phyloP scores from a whole-genome alignment of 129 eudicot species.

The Flaveria bidentis region DNA sequence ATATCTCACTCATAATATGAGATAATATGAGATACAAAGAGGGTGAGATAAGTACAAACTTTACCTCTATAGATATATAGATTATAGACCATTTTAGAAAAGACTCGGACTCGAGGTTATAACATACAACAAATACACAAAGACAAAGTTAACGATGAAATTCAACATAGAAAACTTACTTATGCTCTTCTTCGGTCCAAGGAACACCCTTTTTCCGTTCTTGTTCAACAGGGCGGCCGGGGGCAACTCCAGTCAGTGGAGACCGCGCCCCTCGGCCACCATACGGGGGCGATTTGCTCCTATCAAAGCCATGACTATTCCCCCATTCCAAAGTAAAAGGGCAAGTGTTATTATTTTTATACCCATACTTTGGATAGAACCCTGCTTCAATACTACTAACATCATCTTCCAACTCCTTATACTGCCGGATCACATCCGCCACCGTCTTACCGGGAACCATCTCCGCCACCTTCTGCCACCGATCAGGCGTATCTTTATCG shows the following conservation, averaged over 20 bases:
- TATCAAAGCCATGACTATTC: neutral
- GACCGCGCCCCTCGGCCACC: neutral
- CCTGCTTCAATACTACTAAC: conserved; percentile 6
- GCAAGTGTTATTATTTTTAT: neutral
- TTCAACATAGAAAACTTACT: neutral
- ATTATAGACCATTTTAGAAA: too few species aligned
- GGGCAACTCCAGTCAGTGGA: neutral
- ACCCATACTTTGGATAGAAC: neutral
- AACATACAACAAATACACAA: too few species aligned
- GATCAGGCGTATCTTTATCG: neutral
- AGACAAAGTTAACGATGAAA: neutral
- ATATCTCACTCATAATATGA: too few species aligned
- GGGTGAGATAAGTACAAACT: too few species aligned
- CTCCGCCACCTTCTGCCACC: conserved; percentile 1
- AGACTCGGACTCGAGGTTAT: too few species aligned
- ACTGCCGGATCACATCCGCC: neutral
- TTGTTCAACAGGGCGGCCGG: neutral
- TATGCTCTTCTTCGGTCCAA: conserved; percentile 3
- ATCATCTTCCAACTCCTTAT: conserved; percentile 2
- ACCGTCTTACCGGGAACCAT: conserved; percentile 5
- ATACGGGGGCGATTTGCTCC: neutral
- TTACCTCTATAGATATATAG: too few species aligned
- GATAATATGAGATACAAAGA: too few species aligned
- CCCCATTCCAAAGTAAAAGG: neutral
- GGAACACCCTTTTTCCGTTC: neutral